Evolutionary conservation across 371 early-diverging fungal species (phyloP).

Genomic region (Rhizopus arrhizus): DNA sequence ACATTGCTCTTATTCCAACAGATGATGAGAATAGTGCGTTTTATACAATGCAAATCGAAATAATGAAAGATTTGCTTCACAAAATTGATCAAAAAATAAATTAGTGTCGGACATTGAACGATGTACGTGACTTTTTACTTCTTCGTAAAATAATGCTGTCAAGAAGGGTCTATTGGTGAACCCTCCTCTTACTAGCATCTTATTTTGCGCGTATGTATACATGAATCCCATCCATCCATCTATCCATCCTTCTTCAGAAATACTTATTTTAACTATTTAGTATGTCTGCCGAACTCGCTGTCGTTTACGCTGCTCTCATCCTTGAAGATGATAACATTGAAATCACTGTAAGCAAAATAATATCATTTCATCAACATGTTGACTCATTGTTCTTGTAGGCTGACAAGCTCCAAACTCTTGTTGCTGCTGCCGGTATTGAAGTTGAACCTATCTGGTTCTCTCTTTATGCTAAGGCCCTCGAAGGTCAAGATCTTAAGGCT

Average conservation of each 20-base stretch:
- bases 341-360: constrained; percentile 80
- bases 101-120: background rate
- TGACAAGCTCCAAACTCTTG: constrained; percentile 91
- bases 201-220: constrained; percentile 30
- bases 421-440: constrained; percentile 90
- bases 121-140: background rate
- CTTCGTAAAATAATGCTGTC: background rate
- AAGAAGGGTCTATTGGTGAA: background rate
- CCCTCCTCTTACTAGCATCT: constrained; percentile 30
- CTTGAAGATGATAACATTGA: constrained; percentile 96
- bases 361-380: background rate
- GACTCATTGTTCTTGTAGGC: constrained; percentile 59
- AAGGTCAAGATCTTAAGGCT: constrained; percentile 89
- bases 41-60: constrained; percentile 9
- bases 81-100: background rate
- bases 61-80: constrained; percentile 9
- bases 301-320: constrained; percentile 97
- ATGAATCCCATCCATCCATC: constrained; percentile 28
- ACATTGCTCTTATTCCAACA: background rate
- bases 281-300: constrained; percentile 84
- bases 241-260: constrained; percentile 12
- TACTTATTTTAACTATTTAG: constrained; percentile 18
- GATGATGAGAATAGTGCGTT: background rate
- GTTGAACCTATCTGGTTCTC: constrained; percentile 95
- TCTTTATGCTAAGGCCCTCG: constrained; percentile 97